These are phyloP conservation scores for Candida lessepsii DNA, from an alignment of 805 yeast species.

Conservation along the genomic window DNA sequence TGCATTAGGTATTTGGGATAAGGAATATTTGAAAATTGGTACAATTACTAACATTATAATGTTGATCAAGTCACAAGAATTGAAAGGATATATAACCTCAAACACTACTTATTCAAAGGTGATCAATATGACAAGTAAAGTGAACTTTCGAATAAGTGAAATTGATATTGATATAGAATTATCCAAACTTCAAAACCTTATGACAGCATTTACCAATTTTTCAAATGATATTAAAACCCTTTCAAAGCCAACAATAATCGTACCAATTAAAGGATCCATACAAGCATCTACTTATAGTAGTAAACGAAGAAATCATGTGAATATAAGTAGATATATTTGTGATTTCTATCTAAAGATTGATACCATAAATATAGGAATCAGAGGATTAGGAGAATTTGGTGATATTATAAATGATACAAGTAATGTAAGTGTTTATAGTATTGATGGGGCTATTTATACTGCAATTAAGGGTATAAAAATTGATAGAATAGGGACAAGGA, in stretches of 20 bases:
- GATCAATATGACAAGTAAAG: constrained; percentile 16
- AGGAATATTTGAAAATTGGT: constrained; percentile 1
- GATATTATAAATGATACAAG: constrained; percentile 16
- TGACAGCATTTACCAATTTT: background rate
- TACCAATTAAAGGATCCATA: constrained; percentile 4
- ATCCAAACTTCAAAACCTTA: background rate
- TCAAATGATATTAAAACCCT: background rate
- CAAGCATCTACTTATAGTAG: background rate
- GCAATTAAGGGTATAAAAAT: constrained; percentile 19
- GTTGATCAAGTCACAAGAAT: constrained; percentile 22
- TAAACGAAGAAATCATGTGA: constrained; percentile 1
- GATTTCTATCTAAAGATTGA: constrained; percentile 32
- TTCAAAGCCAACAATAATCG: background rate
- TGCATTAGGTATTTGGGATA: background rate
- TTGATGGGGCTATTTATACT: constrained; percentile 24
- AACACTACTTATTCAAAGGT: constrained; percentile 20
- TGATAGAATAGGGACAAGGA: constrained; percentile 16
- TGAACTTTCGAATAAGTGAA: constrained; percentile 10
- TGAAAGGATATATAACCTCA: constrained; percentile 23
- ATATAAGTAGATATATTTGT: constrained; percentile 32
- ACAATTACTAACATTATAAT: constrained; percentile 27
- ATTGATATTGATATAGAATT: constrained; percentile 7
- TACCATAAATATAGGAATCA: constrained; percentile 15
- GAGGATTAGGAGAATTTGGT: constrained; percentile 28
- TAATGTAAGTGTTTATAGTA: constrained; percentile 19